Base-by-base conservation (phyloP, 2,329 filamentous ascomycete species). In the Rhytidhysteron rufulum region DNA sequence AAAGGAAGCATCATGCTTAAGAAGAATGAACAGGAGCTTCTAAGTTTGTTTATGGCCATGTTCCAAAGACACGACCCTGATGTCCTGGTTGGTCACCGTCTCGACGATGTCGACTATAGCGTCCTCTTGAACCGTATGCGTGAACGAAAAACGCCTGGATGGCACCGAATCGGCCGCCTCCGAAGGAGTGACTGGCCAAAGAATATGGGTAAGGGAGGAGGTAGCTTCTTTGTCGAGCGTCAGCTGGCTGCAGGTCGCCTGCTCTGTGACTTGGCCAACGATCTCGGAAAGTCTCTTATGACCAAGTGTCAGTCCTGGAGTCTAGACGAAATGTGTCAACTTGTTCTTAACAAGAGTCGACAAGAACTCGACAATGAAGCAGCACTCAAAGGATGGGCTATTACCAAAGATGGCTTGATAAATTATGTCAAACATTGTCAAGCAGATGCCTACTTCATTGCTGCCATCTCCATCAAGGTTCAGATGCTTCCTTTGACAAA, bases 251-350 rank as follows among this genome's bases (percentile, higher is more conserved):
- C 90, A 46, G 93, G 93, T 30, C 84, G 93, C 53, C 72, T 98
- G 44, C 78, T 97, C 41, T 97, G 93, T 63, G 93, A 98, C 69
- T 74, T 97, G 44, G 89, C 85, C 42, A 98, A 98, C 62, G 93
- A 98, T 54, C 87, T 94, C 58, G 93, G 93, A 65, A 97, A 96
- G 72, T 96, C 91, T 9, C 80, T 89, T 50, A 97, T 97, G 91
- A 83, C 80, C 55, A 95, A 95, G 69, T 98, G 93, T 65, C 91
- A 96, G 66, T 95, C 90, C 3, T 98, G 93, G 93, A 95, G 86
- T 64, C 75, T 98, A 65, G 94, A 91, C 2, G 93, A 98, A 66
- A 98, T 98, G 90, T 95, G 89, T 63, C 87, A 84, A 48, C 77
- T 97, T 13, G 95, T 96, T 51, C 82, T 98, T 4, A 77, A 82